Evolutionary conservation across 192 early-diverging fungal species (phyloP).

Genomic region (Podila horticola): DNA sequence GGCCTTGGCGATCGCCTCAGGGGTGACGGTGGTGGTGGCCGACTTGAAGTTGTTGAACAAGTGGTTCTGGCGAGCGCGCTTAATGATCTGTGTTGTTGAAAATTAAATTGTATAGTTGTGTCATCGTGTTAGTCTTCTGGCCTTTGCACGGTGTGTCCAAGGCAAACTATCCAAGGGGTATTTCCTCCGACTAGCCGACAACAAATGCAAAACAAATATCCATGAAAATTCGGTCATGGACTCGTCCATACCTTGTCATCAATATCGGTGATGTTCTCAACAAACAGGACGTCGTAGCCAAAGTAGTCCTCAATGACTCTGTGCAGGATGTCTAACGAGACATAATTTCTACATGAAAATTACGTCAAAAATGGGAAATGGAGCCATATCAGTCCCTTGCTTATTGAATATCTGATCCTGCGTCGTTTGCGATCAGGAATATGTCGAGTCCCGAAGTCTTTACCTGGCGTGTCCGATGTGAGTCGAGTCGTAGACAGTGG

Average conservation of each 20-base stretch:
- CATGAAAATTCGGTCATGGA: too few species aligned
- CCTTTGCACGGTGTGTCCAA: neutral
- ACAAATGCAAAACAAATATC: neutral
- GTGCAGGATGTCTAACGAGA: conserved; percentile 93
- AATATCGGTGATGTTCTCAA: conserved; percentile 99
- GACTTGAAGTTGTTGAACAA: conserved; percentile 72
- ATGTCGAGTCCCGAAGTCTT: too few species aligned
- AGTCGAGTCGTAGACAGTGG: conserved; percentile 96
- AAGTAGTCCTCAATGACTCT: conserved; percentile 96
- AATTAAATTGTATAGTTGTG: neutral
- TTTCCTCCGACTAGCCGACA: neutral
- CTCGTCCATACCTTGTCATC: conserved; percentile 83
- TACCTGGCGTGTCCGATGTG: conserved; percentile 97
- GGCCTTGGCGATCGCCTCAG: conserved; percentile 65
- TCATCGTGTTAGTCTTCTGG: neutral
- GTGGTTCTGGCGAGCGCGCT: conserved; percentile 87
- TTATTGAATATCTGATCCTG: neutral
- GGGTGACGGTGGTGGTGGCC: conserved; percentile 46
- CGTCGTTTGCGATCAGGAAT: neutral
- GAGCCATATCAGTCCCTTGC: conserved; percentile 4
- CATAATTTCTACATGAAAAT: conserved; percentile 76
- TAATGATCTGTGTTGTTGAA: conserved; percentile 71
- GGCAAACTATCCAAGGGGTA: neutral
- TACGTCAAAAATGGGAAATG: neutral
- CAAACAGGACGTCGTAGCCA: conserved; percentile 90